A percentile compares a stretch with the other conserved stretches of the same genome.
Conservation (phyloP, 1,284 basidiomycete species). For the Fomitopsis palustris region DNA sequence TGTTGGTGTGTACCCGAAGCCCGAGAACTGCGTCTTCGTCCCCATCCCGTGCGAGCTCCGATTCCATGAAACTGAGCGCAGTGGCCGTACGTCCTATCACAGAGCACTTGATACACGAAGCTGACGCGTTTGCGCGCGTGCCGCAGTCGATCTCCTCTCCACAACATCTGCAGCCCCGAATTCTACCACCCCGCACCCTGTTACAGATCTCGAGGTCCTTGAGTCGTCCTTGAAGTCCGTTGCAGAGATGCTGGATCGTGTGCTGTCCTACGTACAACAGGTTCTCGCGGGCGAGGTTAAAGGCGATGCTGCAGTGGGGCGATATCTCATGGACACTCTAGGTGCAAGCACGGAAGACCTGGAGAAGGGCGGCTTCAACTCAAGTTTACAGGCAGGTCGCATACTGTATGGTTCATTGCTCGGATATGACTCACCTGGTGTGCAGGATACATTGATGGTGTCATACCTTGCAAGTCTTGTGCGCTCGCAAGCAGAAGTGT, state of each 20-base stretch:
- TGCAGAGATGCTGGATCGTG: constrained; percentile 80
- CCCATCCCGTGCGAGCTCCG: constrained; percentile 83
- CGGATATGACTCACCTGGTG: background rate
- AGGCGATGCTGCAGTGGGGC: constrained; percentile 86
- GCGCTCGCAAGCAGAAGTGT: constrained; percentile 91
- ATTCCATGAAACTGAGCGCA: constrained; percentile 80
- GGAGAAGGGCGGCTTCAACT: constrained; percentile 75
- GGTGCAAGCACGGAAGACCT: constrained; percentile 62
- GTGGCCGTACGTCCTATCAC: constrained; percentile 63
- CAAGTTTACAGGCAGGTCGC: constrained; percentile 59
- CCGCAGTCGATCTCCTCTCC: constrained; percentile 75
- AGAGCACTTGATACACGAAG: background rate
- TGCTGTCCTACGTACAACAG: constrained; percentile 82
- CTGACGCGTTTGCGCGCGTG: background rate
- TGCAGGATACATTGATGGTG: constrained; percentile 89
- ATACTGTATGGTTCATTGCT: background rate
- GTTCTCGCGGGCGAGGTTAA: constrained; percentile 78
- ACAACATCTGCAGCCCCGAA: constrained; percentile 41
- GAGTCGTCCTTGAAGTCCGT: constrained; percentile 72
- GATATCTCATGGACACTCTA: constrained; percentile 91
- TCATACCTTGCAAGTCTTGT: constrained; percentile 95
- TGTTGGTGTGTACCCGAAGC: constrained; percentile 82
- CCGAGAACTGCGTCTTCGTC: constrained; percentile 90
- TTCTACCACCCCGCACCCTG: constrained; percentile 45
- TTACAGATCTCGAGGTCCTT: constrained; percentile 63